Evolutionary conservation across 108 stramenopile genomes (phyloP), one percentile per base, ranked within the genome.

Genomic region (Discostella pseudostelligera): DNA sequence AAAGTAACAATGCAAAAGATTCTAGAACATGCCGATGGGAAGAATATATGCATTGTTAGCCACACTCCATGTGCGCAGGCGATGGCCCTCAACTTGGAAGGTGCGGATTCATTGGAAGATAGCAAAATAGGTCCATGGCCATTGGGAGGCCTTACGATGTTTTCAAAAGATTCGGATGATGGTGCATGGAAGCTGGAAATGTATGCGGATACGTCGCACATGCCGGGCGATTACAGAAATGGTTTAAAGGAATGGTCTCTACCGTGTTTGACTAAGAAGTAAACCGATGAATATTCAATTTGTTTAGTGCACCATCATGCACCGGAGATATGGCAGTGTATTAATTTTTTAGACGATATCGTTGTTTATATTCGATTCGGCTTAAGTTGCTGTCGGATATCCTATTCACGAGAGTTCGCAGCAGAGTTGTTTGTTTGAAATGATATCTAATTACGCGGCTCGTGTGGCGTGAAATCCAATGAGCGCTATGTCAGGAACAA

Each of bases 41-140:
- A 64, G 26, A 72, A 67, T 51, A 64, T 89, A 22, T 82, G 68
- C 39, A 81, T 89, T 62, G 87, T 89, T 13, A 82, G 83, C 44
- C 87, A 89, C 66, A 82, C 83, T 14, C 85, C 87, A 8, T 89
- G 87, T 59, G 70, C 74, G 11, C 85, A 86, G 47, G 69, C 81
- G 39, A 70, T 86, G 76, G 83, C 85, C 10, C 58, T 83, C n/a
- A 58, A 58, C 32, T 51, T 89, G 20, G 84, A 85, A 58, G 75
- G 72, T 36, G 63, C 72, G 8, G 55, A 47, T 25, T 67, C 71
- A 11, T 32, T 67, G 20, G 44, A 49, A 39, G 70, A 78, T 28
- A 69, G 67, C 48, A 74, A 79, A 49, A 25, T 72, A 6, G 76
- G 70, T 8, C 79, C 84, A 4, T 86, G 85, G 85, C 78, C 85